These are phyloP conservation scores for Datura wrightii DNA, from an alignment of 257 asterid genomes.

Conservation along the genomic window DNA sequence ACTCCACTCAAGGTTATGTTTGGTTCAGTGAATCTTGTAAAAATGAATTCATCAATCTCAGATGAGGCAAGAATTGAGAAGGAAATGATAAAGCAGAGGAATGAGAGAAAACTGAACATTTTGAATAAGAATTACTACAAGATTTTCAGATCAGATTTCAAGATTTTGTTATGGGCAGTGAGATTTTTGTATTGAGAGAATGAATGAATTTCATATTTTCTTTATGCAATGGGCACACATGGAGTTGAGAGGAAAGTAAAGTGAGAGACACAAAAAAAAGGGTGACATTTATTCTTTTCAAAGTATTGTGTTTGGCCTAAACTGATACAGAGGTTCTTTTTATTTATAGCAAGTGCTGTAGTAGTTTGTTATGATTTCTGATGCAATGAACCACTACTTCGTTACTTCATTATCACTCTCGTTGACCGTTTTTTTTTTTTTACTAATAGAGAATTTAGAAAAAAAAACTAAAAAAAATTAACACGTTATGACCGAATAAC, in stretches of 20 bases:
- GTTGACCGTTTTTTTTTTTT: background rate
- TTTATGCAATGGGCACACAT: background rate
- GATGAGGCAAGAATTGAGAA: conserved; percentile 9
- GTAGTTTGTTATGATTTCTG: background rate
- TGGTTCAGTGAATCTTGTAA: background rate
- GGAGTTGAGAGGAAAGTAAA: conserved; percentile 8
- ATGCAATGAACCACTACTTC: background rate
- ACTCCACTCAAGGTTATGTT: conserved; percentile 44
- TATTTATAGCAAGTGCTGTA: background rate
- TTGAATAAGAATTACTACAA: background rate
- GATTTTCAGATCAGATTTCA: background rate
- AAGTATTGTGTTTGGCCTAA: background rate
- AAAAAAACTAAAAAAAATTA: too few relatives aligned
- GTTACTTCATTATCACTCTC: background rate
- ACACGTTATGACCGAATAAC: too few relatives aligned
- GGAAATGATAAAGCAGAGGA: background rate
- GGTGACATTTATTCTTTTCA: background rate
- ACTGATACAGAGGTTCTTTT: background rate
- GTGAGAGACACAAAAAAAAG: background rate
- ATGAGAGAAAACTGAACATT: background rate
- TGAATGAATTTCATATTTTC: background rate
- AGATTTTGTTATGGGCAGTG: background rate
- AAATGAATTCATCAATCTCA: conserved; percentile 22
- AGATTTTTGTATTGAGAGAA: background rate
- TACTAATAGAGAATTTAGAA: background rate